phyloP scores from a whole-genome alignment of 2,329 filamentous ascomycete species.

The Aspergillus floridensis region DNA sequence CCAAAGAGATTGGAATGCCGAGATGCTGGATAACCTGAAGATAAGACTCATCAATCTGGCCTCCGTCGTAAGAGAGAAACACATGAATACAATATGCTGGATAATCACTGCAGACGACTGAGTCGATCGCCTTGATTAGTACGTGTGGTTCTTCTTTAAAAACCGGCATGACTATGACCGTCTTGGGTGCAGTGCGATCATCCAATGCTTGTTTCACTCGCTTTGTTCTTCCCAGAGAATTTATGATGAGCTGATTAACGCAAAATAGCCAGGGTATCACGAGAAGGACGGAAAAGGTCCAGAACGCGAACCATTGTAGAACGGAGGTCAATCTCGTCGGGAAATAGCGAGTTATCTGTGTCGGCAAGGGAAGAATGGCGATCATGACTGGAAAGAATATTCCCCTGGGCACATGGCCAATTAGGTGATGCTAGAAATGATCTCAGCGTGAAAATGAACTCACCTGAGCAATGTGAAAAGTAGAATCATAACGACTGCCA shows the following conservation, averaged over 20 bases:
- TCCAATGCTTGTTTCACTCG: slow-evolving; percentile 81
- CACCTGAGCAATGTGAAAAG: slow-evolving; percentile 76
- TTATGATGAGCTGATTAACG: slow-evolving; percentile 84
- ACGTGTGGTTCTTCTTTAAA: slow-evolving; percentile 88
- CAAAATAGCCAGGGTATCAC: slow-evolving; percentile 91
- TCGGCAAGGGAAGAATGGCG: slow-evolving; percentile 81
- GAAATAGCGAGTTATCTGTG: slow-evolving; percentile 68
- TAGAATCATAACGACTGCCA: slow-evolving; percentile 72
- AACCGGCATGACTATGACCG: slow-evolving; percentile 94
- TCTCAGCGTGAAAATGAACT: slow-evolving; percentile 18
- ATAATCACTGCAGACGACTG: slow-evolving; percentile 90
- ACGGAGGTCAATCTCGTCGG: slow-evolving; percentile 65
- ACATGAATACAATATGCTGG: slow-evolving; percentile 89
- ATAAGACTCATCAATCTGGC: slow-evolving; percentile 83
- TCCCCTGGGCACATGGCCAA: slow-evolving; percentile 49
- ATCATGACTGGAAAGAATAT: slow-evolving; percentile 94
- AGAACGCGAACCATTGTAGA: slow-evolving; percentile 94
- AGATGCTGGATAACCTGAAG: slow-evolving; percentile 80
- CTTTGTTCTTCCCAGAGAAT: slow-evolving; percentile 77
- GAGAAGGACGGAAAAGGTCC: slow-evolving; percentile 80
- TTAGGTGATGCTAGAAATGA: neutral
- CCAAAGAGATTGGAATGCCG: slow-evolving; percentile 69
- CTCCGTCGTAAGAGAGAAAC: slow-evolving; percentile 92
- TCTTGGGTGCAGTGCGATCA: slow-evolving; percentile 82
- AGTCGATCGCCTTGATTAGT: slow-evolving; percentile 81